Conservation (phyloP, 164 flowering plant species). For the grape (Vitis vinifera) region DNA sequence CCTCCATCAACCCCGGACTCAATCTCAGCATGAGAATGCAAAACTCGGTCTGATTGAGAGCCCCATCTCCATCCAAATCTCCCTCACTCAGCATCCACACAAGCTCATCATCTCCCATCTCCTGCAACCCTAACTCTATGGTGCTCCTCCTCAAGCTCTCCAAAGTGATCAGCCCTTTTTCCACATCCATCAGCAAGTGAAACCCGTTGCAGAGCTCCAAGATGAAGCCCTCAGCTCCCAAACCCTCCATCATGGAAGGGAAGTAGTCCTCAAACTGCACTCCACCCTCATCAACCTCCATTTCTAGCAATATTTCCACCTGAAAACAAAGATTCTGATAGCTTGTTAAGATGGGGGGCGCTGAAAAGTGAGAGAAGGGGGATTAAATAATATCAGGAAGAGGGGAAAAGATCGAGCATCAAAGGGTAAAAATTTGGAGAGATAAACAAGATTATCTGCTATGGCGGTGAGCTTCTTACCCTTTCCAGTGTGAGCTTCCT, state of each 20-base stretch:
- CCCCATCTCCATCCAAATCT: constrained; percentile 61
- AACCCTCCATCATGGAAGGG: constrained; percentile 31
- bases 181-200: constrained; percentile 37
- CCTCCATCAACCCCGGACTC: constrained; percentile 48
- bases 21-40: constrained; percentile 62
- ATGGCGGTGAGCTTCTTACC: too few species aligned
- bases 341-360: too few species aligned
- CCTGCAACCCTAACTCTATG: constrained; percentile 29
- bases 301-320: too few species aligned
- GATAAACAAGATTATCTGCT: too few species aligned
- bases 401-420: too few species aligned
- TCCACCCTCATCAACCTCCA: too few species aligned
- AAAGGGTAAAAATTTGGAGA: too few species aligned
- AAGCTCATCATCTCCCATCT: constrained; percentile 36
- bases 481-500: too few species aligned
- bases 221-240: constrained; percentile 38
- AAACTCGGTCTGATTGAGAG: constrained; percentile 54
- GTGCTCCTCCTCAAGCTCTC: constrained; percentile 52
- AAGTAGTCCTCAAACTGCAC: constrained; percentile 35
- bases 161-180: constrained; percentile 43
- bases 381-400: too few species aligned
- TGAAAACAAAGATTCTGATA: too few species aligned
- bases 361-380: too few species aligned
- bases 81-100: constrained; percentile 55
- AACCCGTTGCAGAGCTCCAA: constrained; percentile 43